Conservation (phyloP, 495 filamentous ascomycete genomes). For the Cryomyces antarcticus region DNA sequence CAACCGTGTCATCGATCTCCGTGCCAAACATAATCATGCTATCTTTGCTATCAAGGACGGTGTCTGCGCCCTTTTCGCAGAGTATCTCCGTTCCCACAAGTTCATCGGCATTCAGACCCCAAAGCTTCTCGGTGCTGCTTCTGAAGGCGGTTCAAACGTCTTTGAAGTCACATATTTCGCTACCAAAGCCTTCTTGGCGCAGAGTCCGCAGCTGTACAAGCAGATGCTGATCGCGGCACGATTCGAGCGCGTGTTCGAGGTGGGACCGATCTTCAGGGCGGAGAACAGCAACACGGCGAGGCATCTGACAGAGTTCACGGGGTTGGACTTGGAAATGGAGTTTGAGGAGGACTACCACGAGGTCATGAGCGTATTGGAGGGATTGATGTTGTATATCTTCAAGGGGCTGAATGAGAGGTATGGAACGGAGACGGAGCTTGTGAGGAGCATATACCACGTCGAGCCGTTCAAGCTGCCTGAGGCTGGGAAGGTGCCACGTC, state of each 20-base stretch:
- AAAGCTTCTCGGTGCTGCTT: constrained; percentile 20
- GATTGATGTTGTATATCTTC: constrained; percentile 26
- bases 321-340: constrained; percentile 26
- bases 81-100: constrained; percentile 16
- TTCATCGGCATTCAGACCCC: constrained; percentile 21
- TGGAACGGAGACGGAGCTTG: constrained; percentile 21
- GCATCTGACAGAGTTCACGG: constrained; percentile 26
- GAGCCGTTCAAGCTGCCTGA: constrained; percentile 29
- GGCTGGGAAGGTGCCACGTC: constrained; percentile 54
- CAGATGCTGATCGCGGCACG: constrained; percentile 24
- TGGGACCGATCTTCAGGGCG: constrained; percentile 25
- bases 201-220: constrained; percentile 26
- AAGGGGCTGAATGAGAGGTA: constrained; percentile 18
- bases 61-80: constrained; percentile 19
- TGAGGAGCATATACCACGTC: constrained; percentile 21
- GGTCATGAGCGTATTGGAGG: constrained; percentile 22
- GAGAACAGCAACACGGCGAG: constrained; percentile 26
- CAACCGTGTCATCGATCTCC: constrained; percentile 23
- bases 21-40: constrained; percentile 20
- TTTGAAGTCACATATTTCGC: constrained; percentile 26
- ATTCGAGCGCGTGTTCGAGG: constrained; percentile 23
- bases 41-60: constrained; percentile 25
- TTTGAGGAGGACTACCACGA: constrained; percentile 28
- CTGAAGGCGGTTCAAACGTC: constrained; percentile 24
- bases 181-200: constrained; percentile 21